Evolutionary conservation across 1,284 basidiomycete genomes (phyloP).

Genomic region (Rhizoctonia solani): DNA sequence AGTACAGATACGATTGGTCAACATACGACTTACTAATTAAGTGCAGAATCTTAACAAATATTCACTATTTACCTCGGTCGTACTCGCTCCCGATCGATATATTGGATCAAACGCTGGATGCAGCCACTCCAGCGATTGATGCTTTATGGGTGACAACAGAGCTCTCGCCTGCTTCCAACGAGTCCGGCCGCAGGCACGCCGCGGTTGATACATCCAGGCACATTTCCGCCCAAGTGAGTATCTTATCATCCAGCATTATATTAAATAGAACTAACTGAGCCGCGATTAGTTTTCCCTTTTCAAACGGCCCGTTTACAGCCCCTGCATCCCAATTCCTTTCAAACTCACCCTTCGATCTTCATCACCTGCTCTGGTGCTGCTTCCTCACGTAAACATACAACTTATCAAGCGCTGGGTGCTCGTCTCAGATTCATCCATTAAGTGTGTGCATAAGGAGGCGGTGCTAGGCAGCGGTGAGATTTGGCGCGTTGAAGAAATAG

Average conservation of each 20-base stretch:
- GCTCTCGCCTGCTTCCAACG: neutral
- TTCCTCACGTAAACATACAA: slow-evolving; percentile 19
- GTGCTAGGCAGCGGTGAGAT: slow-evolving; percentile 26
- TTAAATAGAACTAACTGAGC: neutral
- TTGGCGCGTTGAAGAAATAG: slow-evolving; percentile 24
- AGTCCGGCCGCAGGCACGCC: no score
- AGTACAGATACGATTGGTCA: neutral
- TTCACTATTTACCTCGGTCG: slow-evolving; percentile 24
- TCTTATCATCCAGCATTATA: neutral
- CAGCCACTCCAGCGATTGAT: neutral
- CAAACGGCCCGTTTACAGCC: slow-evolving; percentile 10
- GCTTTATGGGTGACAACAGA: neutral
- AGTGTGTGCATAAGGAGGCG: slow-evolving; percentile 1
- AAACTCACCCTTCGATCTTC: slow-evolving; percentile 16
- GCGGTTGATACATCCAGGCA: neutral
- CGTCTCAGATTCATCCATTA: neutral
- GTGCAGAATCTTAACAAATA: neutral
- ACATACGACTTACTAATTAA: neutral
- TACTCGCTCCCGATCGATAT: neutral
- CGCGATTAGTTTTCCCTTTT: slow-evolving; percentile 6
- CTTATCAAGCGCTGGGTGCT: slow-evolving; percentile 19
- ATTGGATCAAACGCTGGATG: neutral
- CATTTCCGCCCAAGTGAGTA: slow-evolving; percentile 9
- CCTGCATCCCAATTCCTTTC: slow-evolving; percentile 16
- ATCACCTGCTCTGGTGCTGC: slow-evolving; percentile 14